These are phyloP conservation scores for Selaginella tamariscina DNA, from an alignment of 75 land plant species.

Conservation along the genomic window DNA sequence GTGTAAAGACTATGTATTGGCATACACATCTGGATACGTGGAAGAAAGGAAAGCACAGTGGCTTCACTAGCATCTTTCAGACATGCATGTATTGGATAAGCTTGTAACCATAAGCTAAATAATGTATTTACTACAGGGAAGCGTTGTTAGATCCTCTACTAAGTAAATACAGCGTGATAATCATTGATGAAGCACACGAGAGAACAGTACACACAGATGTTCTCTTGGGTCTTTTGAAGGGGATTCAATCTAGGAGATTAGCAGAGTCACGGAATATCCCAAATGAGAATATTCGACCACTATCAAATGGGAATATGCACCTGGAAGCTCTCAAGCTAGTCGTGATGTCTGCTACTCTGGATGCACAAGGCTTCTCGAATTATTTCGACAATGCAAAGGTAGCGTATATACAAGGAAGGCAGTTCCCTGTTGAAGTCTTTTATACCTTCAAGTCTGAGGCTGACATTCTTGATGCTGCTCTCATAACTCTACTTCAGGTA, in stretches of 20 bases:
- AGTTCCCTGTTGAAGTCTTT: constrained; percentile 68
- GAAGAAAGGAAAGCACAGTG: no score
- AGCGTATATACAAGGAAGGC: constrained; percentile 79
- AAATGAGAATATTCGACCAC: no score
- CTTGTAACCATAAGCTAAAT: no score
- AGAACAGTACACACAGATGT: constrained; percentile 94
- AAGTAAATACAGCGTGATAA: constrained; percentile 66
- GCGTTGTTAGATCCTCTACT: constrained; percentile 78
- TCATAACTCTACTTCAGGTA: constrained; percentile 85
- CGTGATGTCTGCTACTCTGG: constrained; percentile 94
- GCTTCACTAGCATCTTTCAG: no score
- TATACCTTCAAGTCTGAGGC: constrained; percentile 55
- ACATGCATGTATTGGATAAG: no score
- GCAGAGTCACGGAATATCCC: no score
- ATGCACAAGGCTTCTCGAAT: constrained; percentile 68
- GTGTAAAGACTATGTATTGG: no score
- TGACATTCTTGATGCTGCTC: constrained; percentile 77
- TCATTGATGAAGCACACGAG: constrained; percentile 98
- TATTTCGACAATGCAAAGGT: constrained; percentile 78
- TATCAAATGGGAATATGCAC: background rate
- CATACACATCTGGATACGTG: no score
- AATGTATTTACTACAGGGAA: constrained; percentile 46
- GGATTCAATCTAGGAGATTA: constrained; percentile 51
- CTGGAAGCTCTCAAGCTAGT: constrained; percentile 48
- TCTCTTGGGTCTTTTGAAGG: constrained; percentile 71